A percentile compares a stretch with the other conserved stretches of the same genome.
Conservation (phyloP, 768 basidiomycete species). For the Lentinula sp. region DNA sequence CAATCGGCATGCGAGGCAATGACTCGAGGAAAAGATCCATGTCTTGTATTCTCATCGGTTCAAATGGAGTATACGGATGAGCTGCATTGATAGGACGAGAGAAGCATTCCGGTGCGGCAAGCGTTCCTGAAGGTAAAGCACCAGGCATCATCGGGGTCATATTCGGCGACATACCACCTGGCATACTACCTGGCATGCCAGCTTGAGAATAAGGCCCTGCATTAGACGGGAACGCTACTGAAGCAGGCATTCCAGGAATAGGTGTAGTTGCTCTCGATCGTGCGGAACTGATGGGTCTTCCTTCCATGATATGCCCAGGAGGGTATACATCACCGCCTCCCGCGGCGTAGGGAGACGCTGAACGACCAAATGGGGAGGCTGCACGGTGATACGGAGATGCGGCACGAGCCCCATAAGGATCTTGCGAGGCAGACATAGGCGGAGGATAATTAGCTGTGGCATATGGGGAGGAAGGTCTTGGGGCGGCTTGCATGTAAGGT, state of each 20-base stretch:
- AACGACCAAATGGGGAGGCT: conserved; percentile 1
- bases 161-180: not conserved
- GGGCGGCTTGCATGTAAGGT: conserved; percentile 20
- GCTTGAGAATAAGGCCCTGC: conserved; percentile 11
- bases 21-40: conserved; percentile 70
- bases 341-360: not conserved
- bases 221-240: not conserved
- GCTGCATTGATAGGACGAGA: conserved; percentile 64
- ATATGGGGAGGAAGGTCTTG: conserved; percentile 22
- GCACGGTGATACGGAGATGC: conserved; percentile 1
- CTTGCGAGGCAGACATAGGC: conserved; percentile 7
- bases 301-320: conserved; percentile 50
- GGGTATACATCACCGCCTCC: conserved; percentile 40
- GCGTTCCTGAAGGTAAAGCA: conserved; percentile 22
- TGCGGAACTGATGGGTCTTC: conserved; percentile 33
- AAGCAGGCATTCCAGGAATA: conserved; percentile 21
- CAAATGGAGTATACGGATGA: conserved; percentile 64
- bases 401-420: conserved; percentile 23
- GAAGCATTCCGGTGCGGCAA: conserved; percentile 67
- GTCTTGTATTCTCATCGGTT: conserved; percentile 63
- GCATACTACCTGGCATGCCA: not conserved
- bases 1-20: conserved; percentile 66
- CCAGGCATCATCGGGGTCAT: not conserved
- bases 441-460: conserved; percentile 31
- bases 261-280: conserved; percentile 31